Evolutionary conservation across 1,284 basidiomycete genomes (phyloP), one percentile per base, ranked within the genome.

Genomic region (Paramarasmius palmivorus): DNA sequence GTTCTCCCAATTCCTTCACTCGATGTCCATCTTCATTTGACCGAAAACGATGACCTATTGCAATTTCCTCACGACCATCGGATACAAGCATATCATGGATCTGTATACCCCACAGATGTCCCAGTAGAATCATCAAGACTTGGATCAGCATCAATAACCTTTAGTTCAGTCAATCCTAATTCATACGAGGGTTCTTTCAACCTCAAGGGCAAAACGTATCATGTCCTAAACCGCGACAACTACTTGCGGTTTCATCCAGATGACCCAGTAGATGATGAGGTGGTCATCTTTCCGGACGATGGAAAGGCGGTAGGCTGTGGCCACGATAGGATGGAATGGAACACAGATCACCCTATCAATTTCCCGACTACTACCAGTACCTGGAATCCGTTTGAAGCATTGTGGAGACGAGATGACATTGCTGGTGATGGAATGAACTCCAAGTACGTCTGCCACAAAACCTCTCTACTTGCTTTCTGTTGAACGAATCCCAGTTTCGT

Each of bases 111-210:
- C 36, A 68, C 71, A 7, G 63, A 77, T 42, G 73, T 79, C 56
- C 70, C 81, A 60, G 57, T 73, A 36, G 70, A 77, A 51, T 63
- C 75, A 52, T 78, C 72, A 58, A 77, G 79, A 44, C 73, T 87
- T 7, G 90, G 90, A 17, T 85, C 82, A 78, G 89, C 88, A 14
- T 80, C 84, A 19, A 83, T 91, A 59, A 82, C 86, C 65, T 78
- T 92, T 2, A 68, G 67, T 12, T 63, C 61, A 49, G 76, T 76
- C 54, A 58, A 75, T 26, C 63, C 81, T 3, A 86, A 87, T 2
- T 66, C 80, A 2, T 92, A 86, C 65, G 90, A 93, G 65, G 92
- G 92, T 52, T 83, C 86, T 7, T 93, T 93, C 71, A 79, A 80
- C 8, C 77, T 82, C 15, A 69, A 82, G 44, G 90, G 90, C 17